Evolutionary conservation across 2,329 filamentous ascomycete genomes (phyloP), one percentile per base, ranked within the genome.

Genomic region (Orbilia ellipsospora): DNA sequence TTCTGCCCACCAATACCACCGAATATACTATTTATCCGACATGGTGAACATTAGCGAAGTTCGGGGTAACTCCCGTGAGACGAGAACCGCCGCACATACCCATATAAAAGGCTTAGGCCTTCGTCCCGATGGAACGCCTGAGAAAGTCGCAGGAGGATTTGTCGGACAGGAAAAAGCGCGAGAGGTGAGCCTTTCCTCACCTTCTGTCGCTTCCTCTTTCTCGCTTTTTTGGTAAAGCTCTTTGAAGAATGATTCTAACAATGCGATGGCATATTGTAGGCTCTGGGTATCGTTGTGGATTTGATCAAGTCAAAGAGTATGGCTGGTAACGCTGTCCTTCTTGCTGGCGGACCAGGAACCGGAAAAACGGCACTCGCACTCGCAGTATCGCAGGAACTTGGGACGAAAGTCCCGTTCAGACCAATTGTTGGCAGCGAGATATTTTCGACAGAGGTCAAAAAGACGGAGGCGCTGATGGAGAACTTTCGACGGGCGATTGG

Each of bases 381-480:
- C 76, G 95, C 95, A 57, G 92, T 99, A 79, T 96, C 93, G 83
- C 95, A 98, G 84, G 95, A 99, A 83, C 87, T 99, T 78, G 95
- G 95, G 79, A 97, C 94, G 59, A 98, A 97, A 85, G 96, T 99
- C 69, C 95, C 95, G 5, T 99, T 99, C 83, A 97, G 95, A 83
- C 94, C 94, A 45, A 98, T 99, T 81, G 95, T 97, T 63, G 95
- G 94, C 80, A 97, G 94, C 85, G 95, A 99, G 84, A 91, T 99
- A 80, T 99, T 97, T 85, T 97, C 93, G 79, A 91, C 94, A 54
- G 95, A 99, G 84, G 94, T 99, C 78, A 99, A 99, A 89, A 99
- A 99, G 89, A 99, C 95, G 59, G 95, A 99, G 84, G 91, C 96
- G 79, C 85, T 99, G 82, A 98, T 98, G 95, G 95, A 99, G 87